phyloP scores from a whole-genome alignment of 495 filamentous ascomycete species.

The Neurospora tetraspora region DNA sequence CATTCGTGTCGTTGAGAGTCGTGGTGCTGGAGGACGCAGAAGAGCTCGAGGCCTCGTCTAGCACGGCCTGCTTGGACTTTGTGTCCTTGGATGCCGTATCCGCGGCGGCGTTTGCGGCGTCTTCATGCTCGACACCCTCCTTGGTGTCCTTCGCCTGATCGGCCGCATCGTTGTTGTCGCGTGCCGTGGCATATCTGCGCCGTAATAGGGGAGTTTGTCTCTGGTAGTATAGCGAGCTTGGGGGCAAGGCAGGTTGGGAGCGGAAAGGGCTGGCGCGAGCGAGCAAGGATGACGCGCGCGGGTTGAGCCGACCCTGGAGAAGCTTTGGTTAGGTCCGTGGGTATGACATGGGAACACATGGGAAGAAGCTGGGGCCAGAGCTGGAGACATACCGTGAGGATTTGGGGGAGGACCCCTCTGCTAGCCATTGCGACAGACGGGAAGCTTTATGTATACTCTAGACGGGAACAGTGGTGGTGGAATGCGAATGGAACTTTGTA shows the following conservation, averaged over 20 bases:
- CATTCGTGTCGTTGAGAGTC: conserved; percentile 24
- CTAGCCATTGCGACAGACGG: not conserved
- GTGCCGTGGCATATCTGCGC: conserved; percentile 14
- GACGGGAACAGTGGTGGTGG: not conserved
- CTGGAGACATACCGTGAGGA: not conserved
- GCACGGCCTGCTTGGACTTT: conserved; percentile 13
- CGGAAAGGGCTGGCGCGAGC: conserved; percentile 1
- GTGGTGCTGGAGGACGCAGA: conserved; percentile 17
- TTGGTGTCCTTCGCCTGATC: conserved; percentile 10
- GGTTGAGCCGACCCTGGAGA: conserved; percentile 16
- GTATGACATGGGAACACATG: not conserved
- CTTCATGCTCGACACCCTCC: conserved; percentile 13
- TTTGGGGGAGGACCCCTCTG: not conserved
- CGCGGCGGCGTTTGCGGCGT: conserved; percentile 14
- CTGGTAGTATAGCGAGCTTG: not conserved
- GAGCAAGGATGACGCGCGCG: conserved; percentile 4
- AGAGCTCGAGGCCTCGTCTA: conserved; percentile 17
- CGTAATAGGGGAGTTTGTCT: not conserved
- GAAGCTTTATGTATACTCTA: not conserved
- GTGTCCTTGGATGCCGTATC: conserved; percentile 13
- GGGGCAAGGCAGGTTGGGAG: not conserved
- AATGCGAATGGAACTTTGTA: not conserved
- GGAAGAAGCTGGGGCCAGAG: not conserved
- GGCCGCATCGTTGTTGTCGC: not conserved
- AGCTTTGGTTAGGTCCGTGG: conserved; percentile 5